A percentile compares a stretch with the other conserved stretches of the same genome.
Conservation (phyloP, 495 filamentous ascomycete species). For the Talaromyces adpressus region DNA sequence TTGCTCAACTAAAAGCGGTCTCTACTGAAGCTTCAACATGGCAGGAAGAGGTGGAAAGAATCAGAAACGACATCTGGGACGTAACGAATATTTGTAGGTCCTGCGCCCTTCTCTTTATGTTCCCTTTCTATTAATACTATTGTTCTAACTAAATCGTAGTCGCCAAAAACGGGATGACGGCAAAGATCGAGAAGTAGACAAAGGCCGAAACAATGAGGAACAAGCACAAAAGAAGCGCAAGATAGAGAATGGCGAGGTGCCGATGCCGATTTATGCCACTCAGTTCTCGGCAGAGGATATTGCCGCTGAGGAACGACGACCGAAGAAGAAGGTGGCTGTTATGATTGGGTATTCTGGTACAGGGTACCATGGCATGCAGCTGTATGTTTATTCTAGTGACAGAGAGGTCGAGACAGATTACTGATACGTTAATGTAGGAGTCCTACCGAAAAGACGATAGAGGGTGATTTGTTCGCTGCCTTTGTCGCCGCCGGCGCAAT, state of each 20-base stretch:
- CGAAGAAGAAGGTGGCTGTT: constrained; percentile 93
- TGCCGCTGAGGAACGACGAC: constrained; percentile 71
- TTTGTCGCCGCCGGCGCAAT: constrained; percentile 87
- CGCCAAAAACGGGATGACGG: constrained; percentile 52
- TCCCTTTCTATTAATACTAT: background rate
- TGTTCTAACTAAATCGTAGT: constrained; percentile 51
- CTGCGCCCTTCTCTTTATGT: background rate
- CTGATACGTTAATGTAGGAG: constrained; percentile 42
- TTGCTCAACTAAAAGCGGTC: too few relatives aligned
- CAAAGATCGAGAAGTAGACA: constrained; percentile 9
- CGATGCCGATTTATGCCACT: constrained; percentile 41
- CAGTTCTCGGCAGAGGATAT: constrained; percentile 72
- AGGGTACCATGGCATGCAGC: constrained; percentile 96
- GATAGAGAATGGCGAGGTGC: constrained; percentile 39
- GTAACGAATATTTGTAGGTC: constrained; percentile 57
- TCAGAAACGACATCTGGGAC: constrained; percentile 61
- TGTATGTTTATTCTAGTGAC: constrained; percentile 33
- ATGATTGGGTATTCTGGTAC: constrained; percentile 92
- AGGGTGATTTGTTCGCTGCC: constrained; percentile 91
- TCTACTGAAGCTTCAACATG: background rate
- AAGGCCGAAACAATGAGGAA: constrained; percentile 51
- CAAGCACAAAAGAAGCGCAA: constrained; percentile 53
- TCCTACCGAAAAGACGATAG: constrained; percentile 74
- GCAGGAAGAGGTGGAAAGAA: constrained; percentile 32
- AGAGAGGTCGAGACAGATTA: background rate